A percentile compares a stretch with the other conserved stretches of the same genome.
phyloP scores from a whole-genome alignment of 2,329 filamentous ascomycete species.

The Aspergillus vadensis region DNA sequence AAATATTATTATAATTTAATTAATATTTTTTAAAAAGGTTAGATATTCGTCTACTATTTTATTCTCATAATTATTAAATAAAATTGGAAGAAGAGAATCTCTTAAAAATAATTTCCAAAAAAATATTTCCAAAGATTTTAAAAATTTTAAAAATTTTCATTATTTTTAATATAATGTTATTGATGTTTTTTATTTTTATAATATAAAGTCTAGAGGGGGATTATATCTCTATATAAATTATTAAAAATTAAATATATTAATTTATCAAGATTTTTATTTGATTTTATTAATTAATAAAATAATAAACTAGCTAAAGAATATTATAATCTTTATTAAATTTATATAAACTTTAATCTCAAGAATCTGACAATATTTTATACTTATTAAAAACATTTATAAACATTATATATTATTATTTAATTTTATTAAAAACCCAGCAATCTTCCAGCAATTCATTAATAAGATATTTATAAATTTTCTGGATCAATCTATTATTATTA shows the following conservation, averaged over 20 bases:
- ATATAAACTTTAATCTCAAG: background rate
- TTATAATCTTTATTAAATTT: background rate
- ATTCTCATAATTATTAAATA: too few relatives aligned
- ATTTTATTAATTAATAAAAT: background rate
- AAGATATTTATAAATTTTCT: background rate
- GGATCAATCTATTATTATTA: background rate
- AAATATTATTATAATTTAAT: background rate
- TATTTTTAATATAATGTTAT: background rate
- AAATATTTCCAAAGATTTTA: background rate
- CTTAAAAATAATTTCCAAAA: background rate
- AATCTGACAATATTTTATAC: background rate
- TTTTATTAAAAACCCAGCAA: background rate
- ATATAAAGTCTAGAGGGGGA: background rate
- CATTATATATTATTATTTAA: background rate
- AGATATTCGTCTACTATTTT: too few relatives aligned
- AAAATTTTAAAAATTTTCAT: background rate
- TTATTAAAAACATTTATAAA: too few relatives aligned
- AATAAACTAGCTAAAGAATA: too few relatives aligned
- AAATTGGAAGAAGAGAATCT: background rate
- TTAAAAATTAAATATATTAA: background rate
- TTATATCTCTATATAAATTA: background rate
- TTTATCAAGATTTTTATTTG: background rate
- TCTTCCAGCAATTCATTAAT: background rate
- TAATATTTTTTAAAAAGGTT: too few relatives aligned
- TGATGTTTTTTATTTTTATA: background rate